Evolutionary conservation across 2,329 filamentous ascomycete genomes (phyloP).

Genomic region (Colletotrichum plurivorum): DNA sequence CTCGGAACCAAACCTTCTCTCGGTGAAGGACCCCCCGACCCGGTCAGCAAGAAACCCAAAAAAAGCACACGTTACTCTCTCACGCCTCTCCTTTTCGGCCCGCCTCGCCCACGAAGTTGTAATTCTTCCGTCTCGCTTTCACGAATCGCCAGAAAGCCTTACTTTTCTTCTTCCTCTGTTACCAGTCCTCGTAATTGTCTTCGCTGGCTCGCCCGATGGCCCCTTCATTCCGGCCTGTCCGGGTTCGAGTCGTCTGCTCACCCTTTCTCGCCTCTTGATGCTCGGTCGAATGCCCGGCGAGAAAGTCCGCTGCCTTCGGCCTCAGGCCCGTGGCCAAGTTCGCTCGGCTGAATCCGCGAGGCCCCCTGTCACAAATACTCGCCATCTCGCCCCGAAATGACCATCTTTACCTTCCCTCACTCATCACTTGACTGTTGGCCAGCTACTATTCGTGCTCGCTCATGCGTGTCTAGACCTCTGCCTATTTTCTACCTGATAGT

Average conservation of each 20-base stretch:
- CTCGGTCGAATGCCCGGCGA: constrained; percentile 8
- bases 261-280: neutral
- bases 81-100: constrained; percentile 2
- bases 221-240: constrained; percentile 4
- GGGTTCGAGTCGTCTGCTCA: neutral
- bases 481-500: constrained; percentile 15
- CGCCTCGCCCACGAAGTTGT: neutral
- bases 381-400: constrained; percentile 9
- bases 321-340: neutral
- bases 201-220: neutral
- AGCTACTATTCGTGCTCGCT: neutral
- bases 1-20: neutral
- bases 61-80: no score
- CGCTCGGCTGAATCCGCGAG: neutral
- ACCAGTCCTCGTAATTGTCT: neutral
- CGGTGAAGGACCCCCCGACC: constrained; percentile 20
- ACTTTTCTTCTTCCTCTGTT: neutral
- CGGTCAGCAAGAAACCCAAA: neutral
- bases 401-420: neutral
- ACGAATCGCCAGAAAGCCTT: constrained; percentile 8
- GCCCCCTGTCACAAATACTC: constrained; percentile 23
- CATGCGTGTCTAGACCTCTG: constrained; percentile 8
- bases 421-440: neutral
- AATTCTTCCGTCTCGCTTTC: neutral
- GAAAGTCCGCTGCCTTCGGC: neutral